Evolutionary conservation across 2,329 filamentous ascomycete genomes (phyloP), one percentile per base, ranked within the genome.

Genomic region (Allantophomopsis lycopodina): DNA sequence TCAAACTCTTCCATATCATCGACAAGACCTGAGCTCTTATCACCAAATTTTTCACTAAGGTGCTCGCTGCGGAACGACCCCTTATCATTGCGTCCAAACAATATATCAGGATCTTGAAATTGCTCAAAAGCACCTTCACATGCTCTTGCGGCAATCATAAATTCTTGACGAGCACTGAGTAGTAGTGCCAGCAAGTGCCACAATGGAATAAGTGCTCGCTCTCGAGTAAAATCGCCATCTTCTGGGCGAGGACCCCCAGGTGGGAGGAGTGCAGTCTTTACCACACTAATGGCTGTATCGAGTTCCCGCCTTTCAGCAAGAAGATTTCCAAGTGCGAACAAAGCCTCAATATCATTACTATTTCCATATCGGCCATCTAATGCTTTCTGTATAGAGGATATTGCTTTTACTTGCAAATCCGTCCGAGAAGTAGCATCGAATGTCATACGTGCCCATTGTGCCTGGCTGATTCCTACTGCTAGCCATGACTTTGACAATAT

Each of bases 71-170:
- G 68, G 47, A 71, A 82, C 2, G 58, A 50, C 21, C 46, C 51
- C 40, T 71, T 54, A 13, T 73, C 65, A 28, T 69, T 61, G 38
- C 69, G 69, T 14, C 80, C 83, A 52, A 87, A 86, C 0, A 89
- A 68, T 6, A 82, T 68, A 1, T 71, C 59, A 0, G 78, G 72
- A 44, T 85, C 78, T 39, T 79, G 77, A 51, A 94, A 93, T 53
- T 94, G 85, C 48, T 94, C 87, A 54, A 96, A 83, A 3, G 87
- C 88, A 18, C 85, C 87, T 55, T 94, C 86, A 49, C 88, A 96
- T 23, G 87, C 81, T 51, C 80, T 79, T 20, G 76, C 72, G 2
- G 91, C 88, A 57, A 83, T 81, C 37, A 75, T 65, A 50, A 83
- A 94, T 46, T 95, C 87, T 48, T 94, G 83, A 46, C 83, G 78